These are phyloP conservation scores for Pelargonium cotyledonis DNA, from an alignment of 441 rosid species.

Conservation along the genomic window DNA sequence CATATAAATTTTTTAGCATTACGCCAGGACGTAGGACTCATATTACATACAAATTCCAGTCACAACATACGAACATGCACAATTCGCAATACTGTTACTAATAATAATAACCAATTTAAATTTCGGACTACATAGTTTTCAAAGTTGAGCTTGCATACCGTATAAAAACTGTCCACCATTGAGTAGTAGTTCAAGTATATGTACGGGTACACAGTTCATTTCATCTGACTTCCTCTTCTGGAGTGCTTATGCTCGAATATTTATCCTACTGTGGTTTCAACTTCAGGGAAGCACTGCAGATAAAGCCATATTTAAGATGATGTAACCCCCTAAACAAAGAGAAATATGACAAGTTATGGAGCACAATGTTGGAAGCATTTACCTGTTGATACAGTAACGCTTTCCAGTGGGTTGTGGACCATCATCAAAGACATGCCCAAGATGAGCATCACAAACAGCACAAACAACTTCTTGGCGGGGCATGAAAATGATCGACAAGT, in stretches of 20 bases:
- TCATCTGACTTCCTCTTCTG: no score
- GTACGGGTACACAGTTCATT: no score
- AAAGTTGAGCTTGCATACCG: no score
- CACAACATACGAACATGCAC: no score
- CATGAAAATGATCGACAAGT: constrained; percentile 80
- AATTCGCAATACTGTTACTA: no score
- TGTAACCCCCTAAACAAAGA: neutral
- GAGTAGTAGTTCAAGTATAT: no score
- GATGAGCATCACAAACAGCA: constrained; percentile 63
- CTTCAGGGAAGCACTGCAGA: constrained; percentile 64
- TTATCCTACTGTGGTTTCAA: constrained; percentile 35
- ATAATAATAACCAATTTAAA: no score
- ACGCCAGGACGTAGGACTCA: no score
- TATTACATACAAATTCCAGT: no score
- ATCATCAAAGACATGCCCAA: constrained; percentile 80
- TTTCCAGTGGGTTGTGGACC: constrained; percentile 83
- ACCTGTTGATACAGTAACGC: constrained; percentile 84
- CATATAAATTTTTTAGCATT: no score
- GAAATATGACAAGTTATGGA: neutral
- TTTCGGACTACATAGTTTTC: no score
- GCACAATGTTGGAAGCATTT: neutral
- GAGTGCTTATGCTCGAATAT: neutral
- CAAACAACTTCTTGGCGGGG: constrained; percentile 80
- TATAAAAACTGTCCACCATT: no score
- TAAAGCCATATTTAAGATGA: neutral